Conservation (phyloP, 2,329 filamentous ascomycete species). For the Exophiala calicioides region DNA sequence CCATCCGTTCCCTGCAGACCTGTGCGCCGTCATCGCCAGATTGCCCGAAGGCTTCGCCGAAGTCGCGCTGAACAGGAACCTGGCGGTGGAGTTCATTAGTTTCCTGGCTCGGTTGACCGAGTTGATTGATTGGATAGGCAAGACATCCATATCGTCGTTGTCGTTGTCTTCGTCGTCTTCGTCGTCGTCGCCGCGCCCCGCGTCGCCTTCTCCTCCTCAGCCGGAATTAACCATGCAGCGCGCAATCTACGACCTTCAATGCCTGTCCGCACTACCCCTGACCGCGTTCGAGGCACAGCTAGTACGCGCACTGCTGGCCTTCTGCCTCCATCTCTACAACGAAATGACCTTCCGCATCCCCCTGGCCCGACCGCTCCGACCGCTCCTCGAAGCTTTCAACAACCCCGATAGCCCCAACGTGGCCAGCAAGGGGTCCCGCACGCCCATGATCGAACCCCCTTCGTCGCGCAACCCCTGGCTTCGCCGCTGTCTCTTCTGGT, state of each 20-base stretch:
- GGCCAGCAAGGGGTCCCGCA: too few species aligned
- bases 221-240: slow-evolving; percentile 21
- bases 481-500: slow-evolving; percentile 21
- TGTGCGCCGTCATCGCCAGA: slow-evolving; percentile 15
- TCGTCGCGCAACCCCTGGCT: slow-evolving; percentile 17
- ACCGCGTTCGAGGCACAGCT: slow-evolving; percentile 13
- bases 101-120: slow-evolving; percentile 21
- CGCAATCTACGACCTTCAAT: slow-evolving; percentile 23
- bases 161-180: background rate
- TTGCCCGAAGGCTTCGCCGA: slow-evolving; percentile 20
- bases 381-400: slow-evolving; percentile 16
- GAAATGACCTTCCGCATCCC: slow-evolving; percentile 18
- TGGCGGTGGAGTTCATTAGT: slow-evolving; percentile 20
- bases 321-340: slow-evolving; percentile 22
- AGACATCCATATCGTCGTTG: background rate
- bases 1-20: slow-evolving; percentile 19
- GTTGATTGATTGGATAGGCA: slow-evolving; percentile 11
- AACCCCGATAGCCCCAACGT: background rate
- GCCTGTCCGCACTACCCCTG: slow-evolving; percentile 15
- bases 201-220: background rate
- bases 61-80: slow-evolving; percentile 13
- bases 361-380: slow-evolving; percentile 17
- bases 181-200: too few species aligned
- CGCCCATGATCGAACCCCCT: too few species aligned
- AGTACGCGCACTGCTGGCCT: slow-evolving; percentile 15